Evolutionary conservation across 2,329 filamentous ascomycete species (phyloP).

Genomic region (Colletotrichum sp.): DNA sequence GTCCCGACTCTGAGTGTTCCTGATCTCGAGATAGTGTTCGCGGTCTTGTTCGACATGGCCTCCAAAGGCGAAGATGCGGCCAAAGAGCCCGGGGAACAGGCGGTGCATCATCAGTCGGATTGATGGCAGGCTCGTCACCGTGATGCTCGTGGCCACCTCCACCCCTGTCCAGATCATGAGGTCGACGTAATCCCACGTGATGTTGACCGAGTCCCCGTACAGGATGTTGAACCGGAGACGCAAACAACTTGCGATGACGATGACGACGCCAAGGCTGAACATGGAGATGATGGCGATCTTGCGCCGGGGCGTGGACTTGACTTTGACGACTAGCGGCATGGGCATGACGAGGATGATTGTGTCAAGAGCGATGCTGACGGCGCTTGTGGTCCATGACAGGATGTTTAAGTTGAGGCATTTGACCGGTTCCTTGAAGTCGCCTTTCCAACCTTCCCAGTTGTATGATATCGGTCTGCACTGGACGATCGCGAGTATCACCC

Average conservation of each 20-base stretch:
- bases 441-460: constrained; percentile 14
- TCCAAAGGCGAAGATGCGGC: background rate
- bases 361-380: constrained; percentile 50
- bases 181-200: constrained; percentile 45
- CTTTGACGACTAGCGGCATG: constrained; percentile 41
- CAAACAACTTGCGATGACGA: constrained; percentile 37
- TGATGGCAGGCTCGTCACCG: constrained; percentile 44
- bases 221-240: constrained; percentile 37
- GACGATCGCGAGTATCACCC: background rate
- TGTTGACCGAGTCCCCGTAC: constrained; percentile 36
- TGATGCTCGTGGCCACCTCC: constrained; percentile 43
- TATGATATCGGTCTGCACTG: constrained; percentile 3
- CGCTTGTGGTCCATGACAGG: background rate
- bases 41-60: constrained; percentile 5
- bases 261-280: constrained; percentile 47
- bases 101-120: constrained; percentile 35
- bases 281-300: constrained; percentile 48
- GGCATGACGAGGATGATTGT: constrained; percentile 46
- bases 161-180: constrained; percentile 45
- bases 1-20: background rate
- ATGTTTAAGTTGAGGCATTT: background rate
- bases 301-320: constrained; percentile 43
- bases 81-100: background rate
- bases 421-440: background rate
- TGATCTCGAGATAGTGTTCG: background rate